Evolutionary conservation across 164 flowering plant genomes (phyloP).

Genomic region (grape (Vitis vinifera)): ASM3070453v1 NC_081809.1:5689501-5690000

Average conservation of each 20-base stretch:
- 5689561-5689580: too few species aligned
- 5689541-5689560: too few species aligned
- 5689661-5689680: slow-evolving; percentile 57
- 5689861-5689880: background rate
- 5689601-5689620: too few species aligned
- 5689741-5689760: slow-evolving; percentile 80
- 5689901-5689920: background rate
- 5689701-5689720: slow-evolving; percentile 87
- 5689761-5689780: slow-evolving; percentile 74
- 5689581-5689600: too few species aligned
- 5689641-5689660: slow-evolving; percentile 1
- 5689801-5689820: background rate
- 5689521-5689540: too few species aligned
- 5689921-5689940: background rate
- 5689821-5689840: background rate
- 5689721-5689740: slow-evolving; percentile 76
- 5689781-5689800: slow-evolving; percentile 60
- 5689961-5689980: slow-evolving; percentile 9
- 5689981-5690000: slow-evolving; percentile 85
- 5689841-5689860: too few species aligned
- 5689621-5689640: too few species aligned
- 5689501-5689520: too few species aligned
- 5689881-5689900: background rate
- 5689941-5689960: background rate
- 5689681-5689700: slow-evolving; percentile 96